Evolutionary conservation across 73 alveolate genomes (phyloP).

Genomic region (Tetrahymena elliotti): DNA sequence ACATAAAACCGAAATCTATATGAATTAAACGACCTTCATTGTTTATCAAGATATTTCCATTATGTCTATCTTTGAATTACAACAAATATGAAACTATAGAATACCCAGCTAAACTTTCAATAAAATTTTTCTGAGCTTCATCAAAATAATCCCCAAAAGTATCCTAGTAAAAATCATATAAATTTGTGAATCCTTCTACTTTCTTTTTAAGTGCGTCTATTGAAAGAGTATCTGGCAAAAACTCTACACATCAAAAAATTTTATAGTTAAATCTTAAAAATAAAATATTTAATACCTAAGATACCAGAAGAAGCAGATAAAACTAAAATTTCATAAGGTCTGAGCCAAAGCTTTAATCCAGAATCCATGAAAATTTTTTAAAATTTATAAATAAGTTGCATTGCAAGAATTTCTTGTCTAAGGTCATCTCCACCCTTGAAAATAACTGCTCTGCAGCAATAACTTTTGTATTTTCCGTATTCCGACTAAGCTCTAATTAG

Average conservation of each 20-base stretch:
- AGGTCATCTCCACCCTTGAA: conserved; percentile 86
- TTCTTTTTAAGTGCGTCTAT: conserved; percentile 72
- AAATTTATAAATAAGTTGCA: conserved; percentile 72
- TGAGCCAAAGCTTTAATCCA: conserved; percentile 54
- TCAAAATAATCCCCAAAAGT: conserved; percentile 60
- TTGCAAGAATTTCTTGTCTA: conserved; percentile 81
- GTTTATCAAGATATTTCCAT: conserved; percentile 82
- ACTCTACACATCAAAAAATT: conserved; percentile 31
- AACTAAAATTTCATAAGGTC: conserved; percentile 78
- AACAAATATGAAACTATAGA: conserved; percentile 65
- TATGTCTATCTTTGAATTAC: conserved; percentile 88
- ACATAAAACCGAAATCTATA: conserved; percentile 88
- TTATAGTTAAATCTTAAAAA: background rate
- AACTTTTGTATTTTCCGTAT: conserved; percentile 54
- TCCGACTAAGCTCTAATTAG: conserved; percentile 38
- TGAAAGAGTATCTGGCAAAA: conserved; percentile 67
- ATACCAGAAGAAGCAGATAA: conserved; percentile 76
- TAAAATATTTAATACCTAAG: background rate
- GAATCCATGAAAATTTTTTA: conserved; percentile 54
- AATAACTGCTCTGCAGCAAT: conserved; percentile 61
- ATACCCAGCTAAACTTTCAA: conserved; percentile 83
- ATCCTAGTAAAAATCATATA: conserved; percentile 53
- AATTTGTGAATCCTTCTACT: conserved; percentile 49
- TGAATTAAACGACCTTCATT: conserved; percentile 82
- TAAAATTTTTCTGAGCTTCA: conserved; percentile 63